Base-by-base conservation (phyloP, 768 basidiomycete species). In the Termitomyces sp. region DNA sequence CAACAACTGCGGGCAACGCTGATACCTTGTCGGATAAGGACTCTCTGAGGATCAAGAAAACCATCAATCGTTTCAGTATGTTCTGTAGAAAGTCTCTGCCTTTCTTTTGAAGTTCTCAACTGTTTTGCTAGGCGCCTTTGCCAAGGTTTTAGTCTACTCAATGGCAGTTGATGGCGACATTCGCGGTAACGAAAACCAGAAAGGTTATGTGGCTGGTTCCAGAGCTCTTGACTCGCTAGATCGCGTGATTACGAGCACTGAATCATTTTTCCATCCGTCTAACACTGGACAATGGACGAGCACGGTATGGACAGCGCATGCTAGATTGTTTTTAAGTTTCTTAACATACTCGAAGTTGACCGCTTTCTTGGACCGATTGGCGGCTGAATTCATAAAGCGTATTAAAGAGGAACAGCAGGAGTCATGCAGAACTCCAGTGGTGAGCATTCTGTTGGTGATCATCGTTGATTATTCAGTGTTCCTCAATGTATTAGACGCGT, bases 261-360 rank as follows among this genome's bases (percentile, higher is more conserved):
- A 98, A 67, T 86, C 88, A 0, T 96, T 90, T 76, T 98, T 98
- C 73, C 96, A 98, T 69, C 96, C 96, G 1, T 92, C 91, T 4
- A 97, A 97, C 67, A 86, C 86, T 31, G 95, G 95, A 4, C 74
- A 79, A 31, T 97, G 94, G 92, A 88, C 92, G 4, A 68, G 81
- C 55, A 67, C 75, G 58, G 85, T 88, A 62, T 59, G 79, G 68
- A n/a, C 24, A 42, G 4, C 16, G 26, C 58, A 29, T 41, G 12
- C 41, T 42, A 20, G 29, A 13, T 54, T 39, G 48, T 36, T n/a
- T 43, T 51, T 49, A 4, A 48, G n/a, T 29, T 58, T 52, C 55
- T 46, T 63, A 60, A 59, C 27, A 34, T 24, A 42, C 26, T 51
- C 51, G 37, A 49, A 88, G 86, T 72, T 88, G 49, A 85, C 85